These are phyloP conservation scores for Penicillium sp. DNA, from an alignment of 2,329 filamentous ascomycete species.

Conservation along the genomic window DNA sequence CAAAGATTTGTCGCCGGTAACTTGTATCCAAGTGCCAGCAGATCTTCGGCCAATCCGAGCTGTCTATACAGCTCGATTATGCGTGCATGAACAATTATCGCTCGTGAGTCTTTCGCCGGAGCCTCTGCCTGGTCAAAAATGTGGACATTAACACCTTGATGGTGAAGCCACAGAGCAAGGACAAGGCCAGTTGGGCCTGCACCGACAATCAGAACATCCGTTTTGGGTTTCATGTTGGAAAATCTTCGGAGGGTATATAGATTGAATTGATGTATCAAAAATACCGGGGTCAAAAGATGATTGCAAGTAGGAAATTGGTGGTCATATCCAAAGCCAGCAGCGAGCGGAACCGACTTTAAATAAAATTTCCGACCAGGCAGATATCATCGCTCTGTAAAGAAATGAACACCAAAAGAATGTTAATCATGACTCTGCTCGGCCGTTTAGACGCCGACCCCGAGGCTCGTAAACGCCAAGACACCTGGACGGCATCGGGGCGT, in stretches of 20 bases:
- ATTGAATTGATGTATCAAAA: not conserved
- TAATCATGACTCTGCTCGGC: not conserved
- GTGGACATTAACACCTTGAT: conserved; percentile 23
- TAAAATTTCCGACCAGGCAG: not conserved
- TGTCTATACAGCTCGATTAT: conserved; percentile 52
- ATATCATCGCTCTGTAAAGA: not conserved
- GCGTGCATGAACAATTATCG: conserved; percentile 48
- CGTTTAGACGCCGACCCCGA: conserved; percentile 14
- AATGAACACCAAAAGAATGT: too few relatives aligned
- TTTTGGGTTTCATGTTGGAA: not conserved
- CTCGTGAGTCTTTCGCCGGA: conserved; percentile 36
- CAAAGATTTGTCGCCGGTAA: conserved; percentile 41
- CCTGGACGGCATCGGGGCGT: conserved; percentile 2
- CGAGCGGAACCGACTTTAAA: not conserved
- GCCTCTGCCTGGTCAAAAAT: conserved; percentile 47
- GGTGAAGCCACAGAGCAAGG: conserved; percentile 29
- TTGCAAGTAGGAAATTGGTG: not conserved
- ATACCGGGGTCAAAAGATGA: not conserved
- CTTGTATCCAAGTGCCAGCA: conserved; percentile 38
- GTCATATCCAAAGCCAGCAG: not conserved
- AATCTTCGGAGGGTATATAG: not conserved
- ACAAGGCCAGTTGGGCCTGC: conserved; percentile 31
- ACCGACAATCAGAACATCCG: conserved; percentile 29
- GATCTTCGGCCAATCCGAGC: conserved; percentile 37
- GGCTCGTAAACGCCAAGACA: not conserved